Conservation (phyloP, 805 yeast genomes). For the Candida insectalens region DNA sequence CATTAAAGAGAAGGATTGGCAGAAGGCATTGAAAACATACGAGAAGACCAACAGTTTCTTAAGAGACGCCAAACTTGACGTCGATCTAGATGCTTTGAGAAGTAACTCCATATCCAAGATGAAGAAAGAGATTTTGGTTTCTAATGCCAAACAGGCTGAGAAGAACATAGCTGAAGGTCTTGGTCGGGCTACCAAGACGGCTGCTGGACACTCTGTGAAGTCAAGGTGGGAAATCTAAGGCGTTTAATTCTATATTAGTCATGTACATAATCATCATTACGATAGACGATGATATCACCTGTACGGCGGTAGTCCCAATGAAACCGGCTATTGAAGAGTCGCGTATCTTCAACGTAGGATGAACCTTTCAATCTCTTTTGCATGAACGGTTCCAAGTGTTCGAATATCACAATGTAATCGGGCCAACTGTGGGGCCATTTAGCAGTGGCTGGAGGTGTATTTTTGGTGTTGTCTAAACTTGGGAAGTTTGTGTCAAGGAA, state of each 20-base stretch:
- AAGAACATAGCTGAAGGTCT: neutral
- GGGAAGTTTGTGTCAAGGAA: conserved; percentile 54
- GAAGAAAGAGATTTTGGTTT: neutral
- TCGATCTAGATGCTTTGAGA: conserved; percentile 12
- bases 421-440: conserved; percentile 51
- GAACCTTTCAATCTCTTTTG: conserved; percentile 25
- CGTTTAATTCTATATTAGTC: neutral
- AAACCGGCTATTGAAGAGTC: conserved; percentile 68
- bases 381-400: conserved; percentile 43
- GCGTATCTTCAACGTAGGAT: conserved; percentile 33
- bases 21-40: conserved; percentile 27
- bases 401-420: conserved; percentile 61
- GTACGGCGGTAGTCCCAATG: conserved; percentile 81
- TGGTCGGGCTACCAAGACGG: neutral
- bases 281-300: conserved; percentile 70
- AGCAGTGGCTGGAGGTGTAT: conserved; percentile 1
- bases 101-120: conserved; percentile 7
- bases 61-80: conserved; percentile 6
- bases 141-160: neutral
- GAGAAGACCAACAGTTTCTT: conserved; percentile 17
- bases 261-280: neutral
- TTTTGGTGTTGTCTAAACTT: conserved; percentile 3
- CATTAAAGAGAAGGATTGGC: conserved; percentile 26
- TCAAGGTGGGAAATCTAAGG: conserved; percentile 2
- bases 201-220: neutral